Percentiles rank a stretch among this genome's conserved stretches.
Conservation (phyloP, 805 yeast species). For the Saturnispora quitensis region DNA sequence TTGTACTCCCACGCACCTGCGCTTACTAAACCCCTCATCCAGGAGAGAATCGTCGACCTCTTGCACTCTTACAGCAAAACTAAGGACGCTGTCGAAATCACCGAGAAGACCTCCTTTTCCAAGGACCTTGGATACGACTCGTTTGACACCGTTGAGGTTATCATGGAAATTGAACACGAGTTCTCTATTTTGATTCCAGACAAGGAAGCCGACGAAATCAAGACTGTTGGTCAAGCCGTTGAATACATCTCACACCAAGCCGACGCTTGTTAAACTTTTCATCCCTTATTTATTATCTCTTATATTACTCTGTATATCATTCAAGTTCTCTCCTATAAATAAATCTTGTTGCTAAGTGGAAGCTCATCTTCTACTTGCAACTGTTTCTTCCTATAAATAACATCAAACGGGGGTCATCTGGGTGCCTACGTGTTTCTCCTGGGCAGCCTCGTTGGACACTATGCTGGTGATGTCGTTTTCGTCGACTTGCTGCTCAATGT, state of each 20-base stretch:
- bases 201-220: slow-evolving; percentile 86
- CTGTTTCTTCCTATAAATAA: neutral
- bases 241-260: slow-evolving; percentile 73
- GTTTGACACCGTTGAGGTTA: slow-evolving; percentile 61
- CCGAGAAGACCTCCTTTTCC: slow-evolving; percentile 42
- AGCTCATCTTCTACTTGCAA: neutral
- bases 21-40: slow-evolving; percentile 52
- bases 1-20: slow-evolving; percentile 51
- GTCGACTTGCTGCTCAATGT: neutral
- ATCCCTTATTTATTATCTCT: neutral
- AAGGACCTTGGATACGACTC: slow-evolving; percentile 65
- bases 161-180: slow-evolving; percentile 66
- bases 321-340: neutral
- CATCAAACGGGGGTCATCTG: neutral
- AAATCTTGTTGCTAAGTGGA: neutral
- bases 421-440: neutral
- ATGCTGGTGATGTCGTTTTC: neutral
- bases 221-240: slow-evolving; percentile 88
- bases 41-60: slow-evolving; percentile 53
- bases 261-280: slow-evolving; percentile 26
- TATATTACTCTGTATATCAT: slow-evolving; percentile 4
- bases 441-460: neutral
- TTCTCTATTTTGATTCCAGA: slow-evolving; percentile 79
- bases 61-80: slow-evolving; percentile 58
- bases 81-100: slow-evolving; percentile 27